These are phyloP conservation scores for Helicocarpus griseus DNA, from an alignment of 2,329 filamentous ascomycete genomes.

Conservation along the genomic window DNA sequence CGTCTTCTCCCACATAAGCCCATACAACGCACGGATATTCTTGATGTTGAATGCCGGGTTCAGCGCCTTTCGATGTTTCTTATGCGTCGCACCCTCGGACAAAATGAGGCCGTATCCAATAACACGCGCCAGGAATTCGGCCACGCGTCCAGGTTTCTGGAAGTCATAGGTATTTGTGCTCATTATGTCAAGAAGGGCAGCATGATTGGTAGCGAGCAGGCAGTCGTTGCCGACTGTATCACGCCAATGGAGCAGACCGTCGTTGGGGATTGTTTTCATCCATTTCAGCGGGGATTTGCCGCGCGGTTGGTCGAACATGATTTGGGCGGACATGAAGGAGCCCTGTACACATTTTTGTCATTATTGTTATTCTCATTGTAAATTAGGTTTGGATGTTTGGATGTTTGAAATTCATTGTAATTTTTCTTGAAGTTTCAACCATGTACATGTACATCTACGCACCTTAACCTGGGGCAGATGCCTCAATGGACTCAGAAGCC, in stretches of 20 bases:
- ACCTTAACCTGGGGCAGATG: constrained; percentile 40
- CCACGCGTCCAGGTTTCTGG: constrained; percentile 38
- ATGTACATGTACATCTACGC: constrained; percentile 8
- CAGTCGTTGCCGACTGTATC: constrained; percentile 34
- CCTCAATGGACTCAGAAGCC: constrained; percentile 41
- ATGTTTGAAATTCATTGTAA: not conserved
- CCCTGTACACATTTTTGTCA: constrained; percentile 14
- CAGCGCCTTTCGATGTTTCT: constrained; percentile 34
- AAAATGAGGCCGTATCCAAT: constrained; percentile 43
- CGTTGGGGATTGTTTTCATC: constrained; percentile 45
- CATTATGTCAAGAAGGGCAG: constrained; percentile 42
- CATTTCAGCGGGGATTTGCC: constrained; percentile 30
- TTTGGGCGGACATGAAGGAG: constrained; percentile 15
- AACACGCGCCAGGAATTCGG: constrained; percentile 38
- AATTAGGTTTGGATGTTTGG: too few relatives aligned
- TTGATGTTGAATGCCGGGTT: constrained; percentile 29
- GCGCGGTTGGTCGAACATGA: constrained; percentile 26
- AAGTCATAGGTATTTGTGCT: constrained; percentile 46
- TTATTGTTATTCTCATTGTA: too few relatives aligned
- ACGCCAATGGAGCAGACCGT: constrained; percentile 46
- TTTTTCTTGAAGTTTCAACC: not conserved
- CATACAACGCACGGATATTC: constrained; percentile 27
- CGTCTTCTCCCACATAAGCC: constrained; percentile 30
- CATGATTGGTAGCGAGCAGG: constrained; percentile 25
- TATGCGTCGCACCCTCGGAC: constrained; percentile 42